Base-by-base conservation (phyloP, 257 asterid species). In the Primulina eburnea region DNA sequence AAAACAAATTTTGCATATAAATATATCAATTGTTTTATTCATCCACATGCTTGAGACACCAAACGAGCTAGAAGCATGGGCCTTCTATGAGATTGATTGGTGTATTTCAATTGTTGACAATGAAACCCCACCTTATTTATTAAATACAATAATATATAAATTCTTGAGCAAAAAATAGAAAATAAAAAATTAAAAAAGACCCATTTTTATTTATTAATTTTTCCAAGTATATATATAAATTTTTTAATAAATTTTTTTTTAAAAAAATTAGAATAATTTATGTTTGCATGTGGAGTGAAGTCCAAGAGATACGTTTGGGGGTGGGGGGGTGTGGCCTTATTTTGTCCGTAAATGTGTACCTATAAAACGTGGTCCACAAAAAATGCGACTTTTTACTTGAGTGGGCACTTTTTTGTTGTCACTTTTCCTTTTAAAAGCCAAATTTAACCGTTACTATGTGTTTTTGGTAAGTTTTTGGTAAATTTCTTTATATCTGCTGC, bases 351-450 rank as follows among this genome's bases (percentile, higher is more conserved):
- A 40, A 60, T n/a, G 20, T 40, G 67, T 17, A 10, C 9, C n/a
- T 8, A 14, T 4, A 2, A 58, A 71, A 71, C 26, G 60, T 64
- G 71, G 71, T 72, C 71, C 76, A 11, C 34, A 10, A 8, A 14
- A 16, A 18, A 3, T 4, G 4, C 8, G 4, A 34, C 28, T 68
- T 61, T 32, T 33, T 11, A 8, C 20, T 50, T 4, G 20, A 0
- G 11, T 20, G 24, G 8, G 5, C 50, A 52, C 70, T 33, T 4
- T 4, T 64, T 63, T 64, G 37, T 2, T 6, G 29, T 32, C 53
- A 11, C 65, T 34, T 55, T 55, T 10, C 32, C 60, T 72, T 64
- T 72, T 57, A 17, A 35, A 72, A 26, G 34, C 50, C 40, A n/a
- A 34, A 5, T 64, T 66, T 66, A 16, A 64, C 16, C 9, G 10